A percentile compares a stretch with the other conserved stretches of the same genome.
Conservation (phyloP, 2,329 filamentous ascomycete species). For the Aspergillus quadrilineatus region DNA sequence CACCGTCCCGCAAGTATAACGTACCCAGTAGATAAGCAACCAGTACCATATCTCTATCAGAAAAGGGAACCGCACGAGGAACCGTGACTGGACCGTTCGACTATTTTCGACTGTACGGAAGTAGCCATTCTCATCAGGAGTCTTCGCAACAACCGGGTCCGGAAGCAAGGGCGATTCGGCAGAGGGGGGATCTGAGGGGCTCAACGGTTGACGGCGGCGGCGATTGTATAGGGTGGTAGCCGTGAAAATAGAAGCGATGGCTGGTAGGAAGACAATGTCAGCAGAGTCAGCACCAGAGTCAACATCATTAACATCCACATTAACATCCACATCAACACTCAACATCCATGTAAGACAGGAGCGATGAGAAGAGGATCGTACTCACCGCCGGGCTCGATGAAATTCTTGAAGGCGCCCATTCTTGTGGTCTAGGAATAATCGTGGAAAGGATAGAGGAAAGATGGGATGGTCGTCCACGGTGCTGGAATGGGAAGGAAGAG, state of each 20-base stretch:
- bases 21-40: constrained; percentile 35
- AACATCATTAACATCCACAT: too few relatives aligned
- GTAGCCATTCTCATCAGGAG: background rate
- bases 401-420: constrained; percentile 16
- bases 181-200: constrained; percentile 6
- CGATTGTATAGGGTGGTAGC: constrained; percentile 18
- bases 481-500: background rate
- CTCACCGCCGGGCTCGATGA: constrained; percentile 22
- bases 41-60: constrained; percentile 36
- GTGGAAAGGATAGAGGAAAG: background rate
- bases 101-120: constrained; percentile 5
- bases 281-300: background rate
- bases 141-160: constrained; percentile 7
- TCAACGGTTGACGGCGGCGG: constrained; percentile 6
- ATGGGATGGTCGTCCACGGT: background rate
- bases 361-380: background rate
- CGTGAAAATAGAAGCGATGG: constrained; percentile 17
- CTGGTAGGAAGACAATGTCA: background rate
- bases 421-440: background rate
- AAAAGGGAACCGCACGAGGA: constrained; percentile 31
- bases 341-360: background rate
- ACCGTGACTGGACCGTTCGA: constrained; percentile 21
- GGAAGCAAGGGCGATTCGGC: constrained; percentile 18
- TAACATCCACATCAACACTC: too few relatives aligned
- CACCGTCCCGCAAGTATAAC: background rate